Evolutionary conservation across 1,284 basidiomycete species (phyloP).

Genomic region (Singerocomus rubriflavus): DNA sequence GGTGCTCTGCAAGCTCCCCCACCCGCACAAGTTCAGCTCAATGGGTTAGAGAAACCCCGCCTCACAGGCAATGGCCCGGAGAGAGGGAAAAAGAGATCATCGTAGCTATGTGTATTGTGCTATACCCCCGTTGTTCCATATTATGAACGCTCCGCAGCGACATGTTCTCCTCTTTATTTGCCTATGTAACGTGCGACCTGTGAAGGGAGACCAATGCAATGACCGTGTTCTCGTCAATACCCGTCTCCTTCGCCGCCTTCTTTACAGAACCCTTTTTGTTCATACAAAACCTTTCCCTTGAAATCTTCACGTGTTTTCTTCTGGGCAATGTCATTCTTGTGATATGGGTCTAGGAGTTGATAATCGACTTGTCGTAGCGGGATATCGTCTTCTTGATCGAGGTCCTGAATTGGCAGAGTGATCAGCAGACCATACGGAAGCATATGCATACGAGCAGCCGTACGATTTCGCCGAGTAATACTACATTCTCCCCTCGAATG

Average conservation of each 20-base stretch:
- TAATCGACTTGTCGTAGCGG: constrained; percentile 76
- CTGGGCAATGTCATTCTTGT: constrained; percentile 64
- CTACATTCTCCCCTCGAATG: constrained; percentile 98
- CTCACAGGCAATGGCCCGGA: constrained; percentile 44
- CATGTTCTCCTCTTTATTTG: constrained; percentile 13
- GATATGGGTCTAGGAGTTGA: constrained; percentile 64
- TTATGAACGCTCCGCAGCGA: neutral
- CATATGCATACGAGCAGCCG: constrained; percentile 36
- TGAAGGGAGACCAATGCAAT: constrained; percentile 13
- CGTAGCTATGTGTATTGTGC: constrained; percentile 28
- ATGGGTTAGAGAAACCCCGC: constrained; percentile 46
- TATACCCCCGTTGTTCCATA: constrained; percentile 23
- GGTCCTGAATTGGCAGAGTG: constrained; percentile 57
- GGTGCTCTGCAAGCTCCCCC: constrained; percentile 31
- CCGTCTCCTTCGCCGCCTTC: constrained; percentile 91
- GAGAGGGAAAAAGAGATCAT: constrained; percentile 63
- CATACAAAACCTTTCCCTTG: constrained; percentile 74
- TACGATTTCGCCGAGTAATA: constrained; percentile 95
- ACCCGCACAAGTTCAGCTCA: constrained; percentile 40
- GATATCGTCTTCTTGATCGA: constrained; percentile 89
- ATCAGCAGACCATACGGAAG: constrained; percentile 6
- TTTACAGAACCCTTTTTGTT: constrained; percentile 80
- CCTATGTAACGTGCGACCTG: constrained; percentile 20
- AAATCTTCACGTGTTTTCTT: constrained; percentile 70
- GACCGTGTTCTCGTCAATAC: constrained; percentile 47